Evolutionary conservation across 768 basidiomycete genomes (phyloP).

Genomic region (Xerocomellus intermedius): DNA sequence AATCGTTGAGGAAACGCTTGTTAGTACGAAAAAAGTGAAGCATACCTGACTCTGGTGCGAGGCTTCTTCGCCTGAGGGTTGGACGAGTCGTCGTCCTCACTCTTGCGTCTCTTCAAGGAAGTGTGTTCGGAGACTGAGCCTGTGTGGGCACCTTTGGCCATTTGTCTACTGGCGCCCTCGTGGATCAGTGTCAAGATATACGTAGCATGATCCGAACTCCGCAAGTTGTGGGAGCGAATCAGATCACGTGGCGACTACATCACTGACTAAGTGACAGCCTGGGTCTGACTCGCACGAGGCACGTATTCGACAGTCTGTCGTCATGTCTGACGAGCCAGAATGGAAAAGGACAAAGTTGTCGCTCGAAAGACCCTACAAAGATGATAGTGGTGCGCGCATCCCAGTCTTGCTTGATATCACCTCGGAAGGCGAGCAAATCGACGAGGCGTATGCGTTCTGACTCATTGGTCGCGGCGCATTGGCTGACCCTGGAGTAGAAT

Average conservation of each 20-base stretch:
- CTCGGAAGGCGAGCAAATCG: constrained; percentile 63
- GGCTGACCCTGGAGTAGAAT: constrained; percentile 38
- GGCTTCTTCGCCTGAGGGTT: constrained; percentile 55
- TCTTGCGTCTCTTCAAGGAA: constrained; percentile 58
- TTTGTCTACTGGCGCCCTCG: constrained; percentile 23
- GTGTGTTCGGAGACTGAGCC: constrained; percentile 29
- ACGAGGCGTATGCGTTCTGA: constrained; percentile 60
- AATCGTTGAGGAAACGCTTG: constrained; percentile 2
- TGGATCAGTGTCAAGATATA: constrained; percentile 33
- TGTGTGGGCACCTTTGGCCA: constrained; percentile 28
- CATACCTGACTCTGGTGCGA: constrained; percentile 74
- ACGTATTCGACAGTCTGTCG: neutral
- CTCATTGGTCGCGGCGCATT: neutral
- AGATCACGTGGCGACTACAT: constrained; percentile 26
- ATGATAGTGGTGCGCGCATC: constrained; percentile 65
- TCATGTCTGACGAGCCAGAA: constrained; percentile 34
- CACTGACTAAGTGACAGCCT: neutral
- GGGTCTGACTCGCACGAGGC: neutral
- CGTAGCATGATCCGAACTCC: constrained; percentile 4
- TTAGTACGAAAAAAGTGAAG: constrained; percentile 2
- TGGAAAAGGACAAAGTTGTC: constrained; percentile 67
- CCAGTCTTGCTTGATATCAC: constrained; percentile 67
- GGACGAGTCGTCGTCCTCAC: constrained; percentile 54
- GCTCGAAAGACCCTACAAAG: constrained; percentile 78
- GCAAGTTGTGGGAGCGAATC: neutral